phyloP scores from a whole-genome alignment of 2,329 filamentous ascomycete species.

The Cercospora sp. region DNA sequence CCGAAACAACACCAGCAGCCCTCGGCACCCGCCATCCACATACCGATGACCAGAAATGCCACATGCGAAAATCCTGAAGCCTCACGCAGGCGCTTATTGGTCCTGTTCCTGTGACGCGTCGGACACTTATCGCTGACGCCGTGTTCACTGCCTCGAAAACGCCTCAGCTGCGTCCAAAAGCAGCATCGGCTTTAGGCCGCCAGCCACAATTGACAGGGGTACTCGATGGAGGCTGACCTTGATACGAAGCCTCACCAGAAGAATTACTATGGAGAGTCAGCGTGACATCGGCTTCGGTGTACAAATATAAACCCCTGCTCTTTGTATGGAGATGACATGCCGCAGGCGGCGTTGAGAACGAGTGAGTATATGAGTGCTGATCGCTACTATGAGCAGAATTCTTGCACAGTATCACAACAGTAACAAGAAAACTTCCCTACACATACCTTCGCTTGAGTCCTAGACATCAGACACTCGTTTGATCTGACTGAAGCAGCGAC shows the following conservation, averaged over 20 bases:
- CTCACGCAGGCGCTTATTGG: not conserved
- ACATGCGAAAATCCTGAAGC: not conserved
- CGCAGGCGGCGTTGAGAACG: not conserved
- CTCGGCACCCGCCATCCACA: not conserved
- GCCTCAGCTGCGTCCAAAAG: not conserved
- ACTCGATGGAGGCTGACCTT: not conserved
- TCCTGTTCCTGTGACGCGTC: not conserved
- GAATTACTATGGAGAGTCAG: not conserved
- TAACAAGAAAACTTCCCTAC: not conserved
- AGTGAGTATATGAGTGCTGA: not conserved
- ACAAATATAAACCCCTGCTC: slow-evolving; percentile 5
- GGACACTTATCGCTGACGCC: not conserved
- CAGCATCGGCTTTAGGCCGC: not conserved
- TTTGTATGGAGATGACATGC: not conserved
- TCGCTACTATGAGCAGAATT: not conserved
- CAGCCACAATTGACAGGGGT: not conserved
- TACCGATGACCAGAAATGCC: not conserved
- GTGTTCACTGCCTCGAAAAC: not conserved
- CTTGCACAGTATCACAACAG: not conserved
- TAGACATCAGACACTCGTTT: not conserved
- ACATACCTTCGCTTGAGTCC: not conserved
- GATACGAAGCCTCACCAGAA: not conserved
- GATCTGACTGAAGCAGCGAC: not conserved
- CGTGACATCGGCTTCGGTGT: slow-evolving; percentile 4
- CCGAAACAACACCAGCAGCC: not conserved